Evolutionary conservation across 208 protist species (phyloP).

Genomic region (Leishmania tarentolae): DNA sequence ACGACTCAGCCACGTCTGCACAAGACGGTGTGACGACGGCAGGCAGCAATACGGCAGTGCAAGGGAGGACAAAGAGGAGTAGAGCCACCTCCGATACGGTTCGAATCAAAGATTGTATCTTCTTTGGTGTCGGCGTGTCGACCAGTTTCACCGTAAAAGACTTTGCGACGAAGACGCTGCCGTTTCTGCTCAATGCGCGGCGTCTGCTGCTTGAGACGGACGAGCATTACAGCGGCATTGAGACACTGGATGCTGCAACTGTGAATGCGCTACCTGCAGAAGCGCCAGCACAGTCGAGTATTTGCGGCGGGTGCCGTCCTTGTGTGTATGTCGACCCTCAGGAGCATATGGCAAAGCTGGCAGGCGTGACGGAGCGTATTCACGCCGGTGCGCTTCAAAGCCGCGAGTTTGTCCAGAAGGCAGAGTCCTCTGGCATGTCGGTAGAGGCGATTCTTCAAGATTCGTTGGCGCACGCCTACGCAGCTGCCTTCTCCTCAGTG

Average conservation of each 20-base stretch:
- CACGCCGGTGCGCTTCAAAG: conserved; percentile 9
- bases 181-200: conserved; percentile 43
- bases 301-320: neutral
- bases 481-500: conserved; percentile 16
- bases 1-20: neutral
- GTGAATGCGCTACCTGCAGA: neutral
- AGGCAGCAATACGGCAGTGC: neutral
- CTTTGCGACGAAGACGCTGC: conserved; percentile 48
- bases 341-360: conserved; percentile 13
- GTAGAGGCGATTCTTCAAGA: conserved; percentile 6
- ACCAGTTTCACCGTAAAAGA: conserved; percentile 67
- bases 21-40: neutral
- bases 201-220: conserved; percentile 73
- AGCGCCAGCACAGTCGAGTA: too few relatives aligned
- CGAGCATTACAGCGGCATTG: conserved; percentile 37
- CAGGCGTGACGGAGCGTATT: conserved; percentile 9
- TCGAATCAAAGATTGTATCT: conserved; percentile 48
- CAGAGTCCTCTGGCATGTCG: neutral
- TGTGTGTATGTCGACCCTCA: conserved; percentile 7
- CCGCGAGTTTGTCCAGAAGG: conserved; percentile 5
- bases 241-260: neutral
- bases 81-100: conserved; percentile 12
- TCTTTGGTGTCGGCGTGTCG: conserved; percentile 62
- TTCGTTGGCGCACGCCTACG: conserved; percentile 8
- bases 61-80: conserved; percentile 12